A percentile compares a stretch with the other conserved stretches of the same genome.
Conservation (phyloP, 345 rosid genomes). For the Lepidium africanum region DNA sequence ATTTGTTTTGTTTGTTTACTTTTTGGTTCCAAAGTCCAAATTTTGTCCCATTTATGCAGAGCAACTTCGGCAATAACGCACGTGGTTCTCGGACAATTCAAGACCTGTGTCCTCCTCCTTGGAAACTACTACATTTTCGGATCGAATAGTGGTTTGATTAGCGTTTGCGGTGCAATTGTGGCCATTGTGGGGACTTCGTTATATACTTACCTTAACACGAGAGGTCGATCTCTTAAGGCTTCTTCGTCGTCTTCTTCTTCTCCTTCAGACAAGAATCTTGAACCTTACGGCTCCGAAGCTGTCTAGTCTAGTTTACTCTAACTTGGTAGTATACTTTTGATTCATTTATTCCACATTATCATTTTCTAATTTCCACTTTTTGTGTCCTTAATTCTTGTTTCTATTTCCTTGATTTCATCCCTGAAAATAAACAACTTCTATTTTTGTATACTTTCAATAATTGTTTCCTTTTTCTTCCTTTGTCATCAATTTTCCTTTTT, state of each 20-base stretch:
- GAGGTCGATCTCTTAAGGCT: conserved; percentile 32
- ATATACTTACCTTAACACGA: conserved; percentile 31
- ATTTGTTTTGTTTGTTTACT: neutral
- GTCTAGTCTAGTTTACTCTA: conserved; percentile 15
- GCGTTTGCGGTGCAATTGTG: conserved; percentile 31
- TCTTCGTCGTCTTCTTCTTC: conserved; percentile 4
- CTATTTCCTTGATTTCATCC: neutral
- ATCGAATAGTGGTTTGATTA: conserved; percentile 23
- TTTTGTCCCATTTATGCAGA: neutral
- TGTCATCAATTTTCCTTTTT: neutral
- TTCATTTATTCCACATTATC: conserved; percentile 10
- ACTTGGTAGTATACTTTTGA: conserved; percentile 19
- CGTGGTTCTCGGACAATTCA: conserved; percentile 32
- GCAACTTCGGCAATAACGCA: conserved; percentile 34
- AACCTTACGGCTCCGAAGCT: conserved; percentile 30
- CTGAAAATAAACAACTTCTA: conserved; percentile 1
- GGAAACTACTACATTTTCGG: conserved; percentile 33
- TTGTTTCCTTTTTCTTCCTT: neutral
- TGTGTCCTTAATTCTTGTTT: neutral
- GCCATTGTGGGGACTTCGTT: conserved; percentile 34
- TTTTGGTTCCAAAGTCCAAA: neutral
- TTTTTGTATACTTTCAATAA: neutral
- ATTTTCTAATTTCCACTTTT: neutral
- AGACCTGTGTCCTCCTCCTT: conserved; percentile 30
- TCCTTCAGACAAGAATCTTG: conserved; percentile 18